Evolutionary conservation across 345 rosid genomes (phyloP).

Genomic region (Murraya koenigii): DNA sequence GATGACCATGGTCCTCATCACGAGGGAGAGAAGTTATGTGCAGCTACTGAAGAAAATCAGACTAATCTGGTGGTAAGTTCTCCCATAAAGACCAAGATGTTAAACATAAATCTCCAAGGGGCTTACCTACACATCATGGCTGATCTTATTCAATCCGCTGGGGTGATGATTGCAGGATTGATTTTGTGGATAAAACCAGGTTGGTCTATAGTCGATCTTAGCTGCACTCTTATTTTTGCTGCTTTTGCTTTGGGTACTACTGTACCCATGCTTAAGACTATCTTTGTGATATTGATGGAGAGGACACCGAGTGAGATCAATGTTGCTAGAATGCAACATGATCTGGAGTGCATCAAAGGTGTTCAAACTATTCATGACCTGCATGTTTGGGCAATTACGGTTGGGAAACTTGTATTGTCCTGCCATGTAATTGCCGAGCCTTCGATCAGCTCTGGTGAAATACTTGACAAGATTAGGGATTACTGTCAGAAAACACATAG

Average conservation of each 20-base stretch:
- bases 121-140: conserved; percentile 73
- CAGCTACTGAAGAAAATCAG: conserved; percentile 31
- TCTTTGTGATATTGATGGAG: conserved; percentile 65
- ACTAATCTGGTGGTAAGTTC: conserved; percentile 28
- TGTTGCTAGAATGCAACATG: conserved; percentile 40
- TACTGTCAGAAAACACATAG: conserved; percentile 50
- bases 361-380: conserved; percentile 61
- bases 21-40: conserved; percentile 20
- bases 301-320: conserved; percentile 56
- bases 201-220: conserved; percentile 68
- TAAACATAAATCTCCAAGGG: conserved; percentile 80
- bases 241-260: conserved; percentile 54
- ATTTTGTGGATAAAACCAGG: conserved; percentile 61
- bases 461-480: conserved; percentile 45
- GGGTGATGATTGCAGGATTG: conserved; percentile 80
- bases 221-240: conserved; percentile 67
- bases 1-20: conserved; percentile 17
- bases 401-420: conserved; percentile 58
- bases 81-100: conserved; percentile 23
- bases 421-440: conserved; percentile 66
- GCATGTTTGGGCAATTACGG: conserved; percentile 80
- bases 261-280: conserved; percentile 53
- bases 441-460: conserved; percentile 41
- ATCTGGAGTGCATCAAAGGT: conserved; percentile 47
- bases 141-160: conserved; percentile 74